Evolutionary conservation across 2,329 filamentous ascomycete species (phyloP), one percentile per base, ranked within the genome.

Genomic region (Diaporthe eres): DNA sequence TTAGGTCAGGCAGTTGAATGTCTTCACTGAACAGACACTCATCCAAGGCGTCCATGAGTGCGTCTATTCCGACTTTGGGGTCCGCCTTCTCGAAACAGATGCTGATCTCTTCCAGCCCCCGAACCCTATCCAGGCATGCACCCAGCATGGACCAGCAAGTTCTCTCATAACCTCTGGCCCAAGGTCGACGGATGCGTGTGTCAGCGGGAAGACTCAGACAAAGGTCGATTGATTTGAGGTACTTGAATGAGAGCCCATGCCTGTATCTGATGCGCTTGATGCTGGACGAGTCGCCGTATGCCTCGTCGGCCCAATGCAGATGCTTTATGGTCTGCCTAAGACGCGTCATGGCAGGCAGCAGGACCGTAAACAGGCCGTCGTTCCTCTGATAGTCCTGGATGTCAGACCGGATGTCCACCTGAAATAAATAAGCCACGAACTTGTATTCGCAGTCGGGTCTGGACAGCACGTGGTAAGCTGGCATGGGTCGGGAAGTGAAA

Each of bases 351-450:
- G 34, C 58, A 15, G 37, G 58, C 5, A 61, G 5, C 6, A 63
- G 39, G 25, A 63, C 19, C 4, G 39, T 28, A 15, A 63, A 63
- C 4, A 63, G 13, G 60, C 60, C 60, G 25, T 63, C 57, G 57
- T 60, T 60, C 28, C 57, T 60, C 22, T 63, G 60, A 28, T 63
- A 63, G 60, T 13, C 13, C 15, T 63, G 37, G 15, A 63, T 44
- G 3, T 63, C 22, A 10, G 34, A 6, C 2, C 31, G 57, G 12
- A 2, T 39, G 4, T 60, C 57, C 34, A 39, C 39, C 12, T 60
- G 57, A 12, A 60, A 60, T 4, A n/a, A 8, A 13, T 25, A 42
- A 3, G 58, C 34, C 0, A 25, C n/a, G n/a, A 61, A 42, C 37
- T 61, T 3, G 37, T 61, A 61, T 2, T 7, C 37, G 15, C 22